Percentiles rank a stretch among this genome's conserved stretches.
These are phyloP conservation scores for Phytophthora hibernalis DNA, from an alignment of 352 stramenopile genomes.

Conservation along the genomic window DNA sequence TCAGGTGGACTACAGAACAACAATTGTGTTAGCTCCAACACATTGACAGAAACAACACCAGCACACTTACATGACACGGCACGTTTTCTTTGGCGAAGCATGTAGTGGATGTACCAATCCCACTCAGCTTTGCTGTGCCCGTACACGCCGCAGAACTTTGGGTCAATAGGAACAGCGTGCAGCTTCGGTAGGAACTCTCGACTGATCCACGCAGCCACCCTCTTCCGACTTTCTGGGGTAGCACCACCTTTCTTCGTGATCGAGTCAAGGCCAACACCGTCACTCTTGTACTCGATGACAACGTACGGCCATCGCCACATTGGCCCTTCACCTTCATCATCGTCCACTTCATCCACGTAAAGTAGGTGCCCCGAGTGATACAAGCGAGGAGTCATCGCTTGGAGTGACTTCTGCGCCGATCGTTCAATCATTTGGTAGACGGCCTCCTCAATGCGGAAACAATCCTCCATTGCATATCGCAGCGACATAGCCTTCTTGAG, in stretches of 20 bases:
- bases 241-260: conserved; percentile 62
- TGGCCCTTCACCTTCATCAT: conserved; percentile 64
- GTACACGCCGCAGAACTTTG: conserved; percentile 54
- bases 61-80: conserved; percentile 70
- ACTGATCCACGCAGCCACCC: conserved; percentile 69
- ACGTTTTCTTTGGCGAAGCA: conserved; percentile 70
- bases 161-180: conserved; percentile 62
- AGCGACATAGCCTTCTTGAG: conserved; percentile 66
- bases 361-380: conserved; percentile 63
- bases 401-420: conserved; percentile 24
- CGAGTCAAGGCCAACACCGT: conserved; percentile 56
- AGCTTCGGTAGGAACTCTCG: conserved; percentile 63
- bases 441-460: conserved; percentile 66
- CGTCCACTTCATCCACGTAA: conserved; percentile 69
- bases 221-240: conserved; percentile 55
- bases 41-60: not conserved
- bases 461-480: conserved; percentile 80
- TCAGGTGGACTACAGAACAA: conserved; percentile 60
- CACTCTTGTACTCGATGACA: conserved; percentile 72
- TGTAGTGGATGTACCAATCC: conserved; percentile 86
- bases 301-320: conserved; percentile 90
- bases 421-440: conserved; percentile 67
- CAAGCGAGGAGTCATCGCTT: conserved; percentile 54
- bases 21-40: conserved; percentile 9
- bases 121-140: conserved; percentile 72